Evolutionary conservation across 1,284 basidiomycete genomes (phyloP).

Genomic region (Omphalotus olearius): DNA sequence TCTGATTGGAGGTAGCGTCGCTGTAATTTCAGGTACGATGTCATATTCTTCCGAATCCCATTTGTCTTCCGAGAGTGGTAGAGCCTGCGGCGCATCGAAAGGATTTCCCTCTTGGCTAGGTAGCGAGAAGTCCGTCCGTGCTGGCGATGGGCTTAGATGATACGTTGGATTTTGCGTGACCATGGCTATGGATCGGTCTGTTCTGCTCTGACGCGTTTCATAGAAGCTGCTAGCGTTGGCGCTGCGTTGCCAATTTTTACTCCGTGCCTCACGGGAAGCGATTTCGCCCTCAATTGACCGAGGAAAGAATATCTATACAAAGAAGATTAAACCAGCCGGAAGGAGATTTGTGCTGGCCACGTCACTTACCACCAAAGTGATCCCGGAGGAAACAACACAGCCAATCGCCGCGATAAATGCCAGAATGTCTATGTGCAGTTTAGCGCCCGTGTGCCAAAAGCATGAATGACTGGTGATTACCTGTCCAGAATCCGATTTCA

Average conservation of each 20-base stretch:
- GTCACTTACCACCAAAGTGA: slow-evolving; percentile 64
- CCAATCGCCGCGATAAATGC: slow-evolving; percentile 57
- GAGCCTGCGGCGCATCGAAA: background rate
- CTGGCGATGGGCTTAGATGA: slow-evolving; percentile 3
- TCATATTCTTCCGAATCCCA: slow-evolving; percentile 7
- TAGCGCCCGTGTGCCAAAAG: background rate
- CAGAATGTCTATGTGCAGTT: slow-evolving; percentile 44
- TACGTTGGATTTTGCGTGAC: background rate
- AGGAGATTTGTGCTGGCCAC: background rate
- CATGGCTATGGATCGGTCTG: background rate
- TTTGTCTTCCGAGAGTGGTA: slow-evolving; percentile 8
- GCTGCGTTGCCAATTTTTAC: slow-evolving; percentile 1
- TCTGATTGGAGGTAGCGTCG: slow-evolving; percentile 25
- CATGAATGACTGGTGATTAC: slow-evolving; percentile 22
- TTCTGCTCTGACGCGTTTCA: background rate
- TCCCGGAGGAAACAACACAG: slow-evolving; percentile 58
- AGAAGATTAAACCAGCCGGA: too few species aligned
- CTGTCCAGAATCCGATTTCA: slow-evolving; percentile 49
- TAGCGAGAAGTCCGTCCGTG: slow-evolving; percentile 2
- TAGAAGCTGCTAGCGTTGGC: background rate
- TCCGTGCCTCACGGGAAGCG: slow-evolving; percentile 36
- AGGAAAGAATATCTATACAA: slow-evolving; percentile 69
- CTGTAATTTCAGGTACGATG: background rate
- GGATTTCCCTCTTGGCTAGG: background rate
- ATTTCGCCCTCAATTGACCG: slow-evolving; percentile 65